A percentile compares a stretch with the other conserved stretches of the same genome.
Conservation (phyloP, 352 stramenopile genomes). For the Globisporangium recalcitrans region DNA sequence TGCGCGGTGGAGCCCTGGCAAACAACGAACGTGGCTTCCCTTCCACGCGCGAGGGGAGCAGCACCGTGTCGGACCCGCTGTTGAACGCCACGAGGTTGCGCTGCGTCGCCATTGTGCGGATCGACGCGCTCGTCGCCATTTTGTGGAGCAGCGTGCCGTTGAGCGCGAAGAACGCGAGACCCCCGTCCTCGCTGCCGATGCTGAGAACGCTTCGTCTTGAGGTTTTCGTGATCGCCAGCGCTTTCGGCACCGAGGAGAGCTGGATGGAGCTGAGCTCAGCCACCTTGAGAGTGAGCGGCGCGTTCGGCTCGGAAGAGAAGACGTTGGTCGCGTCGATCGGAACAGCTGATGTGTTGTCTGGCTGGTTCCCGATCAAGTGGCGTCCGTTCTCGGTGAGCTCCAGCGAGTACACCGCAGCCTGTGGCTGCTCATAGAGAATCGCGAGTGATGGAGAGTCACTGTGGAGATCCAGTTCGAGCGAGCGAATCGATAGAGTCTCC, state of each 20-base stretch:
- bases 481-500: background rate
- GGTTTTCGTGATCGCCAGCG: conserved; percentile 16
- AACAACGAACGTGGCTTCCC: conserved; percentile 23
- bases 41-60: conserved; percentile 30
- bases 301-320: background rate
- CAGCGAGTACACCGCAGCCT: conserved; percentile 20
- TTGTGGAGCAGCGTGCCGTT: conserved; percentile 48
- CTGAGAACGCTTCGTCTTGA: conserved; percentile 20
- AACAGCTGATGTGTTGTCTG: conserved; percentile 5
- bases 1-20: conserved; percentile 35
- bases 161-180: conserved; percentile 26
- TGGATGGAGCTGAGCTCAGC: background rate
- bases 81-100: conserved; percentile 41
- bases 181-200: conserved; percentile 14
- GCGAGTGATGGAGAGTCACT: conserved; percentile 17
- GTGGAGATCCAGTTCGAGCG: conserved; percentile 20
- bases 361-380: conserved; percentile 12
- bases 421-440: conserved; percentile 13
- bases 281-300: background rate
- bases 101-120: conserved; percentile 24
- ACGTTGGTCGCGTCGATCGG: background rate
- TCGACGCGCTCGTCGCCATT: conserved; percentile 21
- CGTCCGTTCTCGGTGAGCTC: conserved; percentile 14
- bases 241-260: conserved; percentile 14
- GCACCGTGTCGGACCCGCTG: conserved; percentile 23